Percentiles rank a stretch among this genome's conserved stretches.
Evolutionary conservation across 176 grass and related monocot species (phyloP).

Genomic region (Oropetium thomaeum): DNA sequence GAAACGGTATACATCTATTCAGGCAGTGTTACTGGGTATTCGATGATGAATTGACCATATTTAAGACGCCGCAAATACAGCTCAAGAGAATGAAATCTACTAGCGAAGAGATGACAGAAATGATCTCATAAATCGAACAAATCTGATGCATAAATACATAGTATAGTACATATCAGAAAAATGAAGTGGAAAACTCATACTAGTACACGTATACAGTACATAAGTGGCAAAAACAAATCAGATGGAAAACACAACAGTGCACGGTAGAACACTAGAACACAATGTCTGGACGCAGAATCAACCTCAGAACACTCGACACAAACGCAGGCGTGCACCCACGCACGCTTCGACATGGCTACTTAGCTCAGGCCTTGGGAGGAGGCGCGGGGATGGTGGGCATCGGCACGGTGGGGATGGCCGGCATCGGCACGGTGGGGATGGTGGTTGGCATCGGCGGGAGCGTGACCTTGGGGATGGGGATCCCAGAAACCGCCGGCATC

Average conservation of each 20-base stretch:
- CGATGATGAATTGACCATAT: neutral
- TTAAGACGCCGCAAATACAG: neutral
- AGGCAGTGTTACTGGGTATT: neutral
- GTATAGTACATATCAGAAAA: neutral
- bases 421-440: neutral
- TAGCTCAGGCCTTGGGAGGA: constrained; percentile 25
- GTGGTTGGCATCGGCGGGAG: neutral
- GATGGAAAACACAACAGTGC: neutral
- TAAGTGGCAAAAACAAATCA: neutral
- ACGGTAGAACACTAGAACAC: neutral
- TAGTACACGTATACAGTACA: neutral
- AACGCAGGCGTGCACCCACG: neutral
- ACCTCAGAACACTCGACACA: neutral
- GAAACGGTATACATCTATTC: neutral
- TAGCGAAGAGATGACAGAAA: neutral
- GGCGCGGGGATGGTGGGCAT: constrained; percentile 29
- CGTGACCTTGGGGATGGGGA: neutral
- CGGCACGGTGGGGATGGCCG: neutral
- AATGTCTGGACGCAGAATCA: neutral
- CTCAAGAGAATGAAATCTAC: neutral
- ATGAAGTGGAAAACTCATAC: neutral
- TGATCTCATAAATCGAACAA: neutral
- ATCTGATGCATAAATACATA: neutral
- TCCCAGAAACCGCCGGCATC: no score
- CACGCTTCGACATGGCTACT: no score